These are phyloP conservation scores for Fraxinus greggii DNA, from an alignment of 305 asterid genomes.

Conservation along the genomic window DNA sequence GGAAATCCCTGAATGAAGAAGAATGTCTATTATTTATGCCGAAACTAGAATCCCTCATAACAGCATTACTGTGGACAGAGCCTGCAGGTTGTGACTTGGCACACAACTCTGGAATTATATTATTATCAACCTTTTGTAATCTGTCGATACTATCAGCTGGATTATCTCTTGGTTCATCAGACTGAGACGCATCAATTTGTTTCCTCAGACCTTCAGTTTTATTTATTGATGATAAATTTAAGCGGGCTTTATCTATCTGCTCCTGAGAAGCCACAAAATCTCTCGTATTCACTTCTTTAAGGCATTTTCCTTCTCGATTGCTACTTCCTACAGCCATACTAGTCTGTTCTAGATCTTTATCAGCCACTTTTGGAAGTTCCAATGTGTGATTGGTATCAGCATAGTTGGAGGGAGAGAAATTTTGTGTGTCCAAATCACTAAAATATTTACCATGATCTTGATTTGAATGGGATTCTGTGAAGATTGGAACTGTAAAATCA, in stretches of 20 bases:
- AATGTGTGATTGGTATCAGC: constrained; percentile 18
- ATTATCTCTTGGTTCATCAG: constrained; percentile 27
- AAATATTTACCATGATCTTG: constrained; percentile 23
- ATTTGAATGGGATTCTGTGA: constrained; percentile 29
- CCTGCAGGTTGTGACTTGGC: constrained; percentile 23
- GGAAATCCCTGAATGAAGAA: constrained; percentile 33
- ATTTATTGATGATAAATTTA: constrained; percentile 24
- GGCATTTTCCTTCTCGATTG: constrained; percentile 26
- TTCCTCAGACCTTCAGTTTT: constrained; percentile 1
- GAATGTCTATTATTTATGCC: constrained; percentile 28
- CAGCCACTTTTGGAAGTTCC: constrained; percentile 14
- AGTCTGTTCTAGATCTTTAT: constrained; percentile 19
- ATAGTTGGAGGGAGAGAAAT: constrained; percentile 30
- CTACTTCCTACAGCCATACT: constrained; percentile 2
- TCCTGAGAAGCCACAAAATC: constrained; percentile 22
- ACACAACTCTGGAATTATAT: constrained; percentile 13
- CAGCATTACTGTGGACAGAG: constrained; percentile 19
- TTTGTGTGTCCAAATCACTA: constrained; percentile 21
- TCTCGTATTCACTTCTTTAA: constrained; percentile 19
- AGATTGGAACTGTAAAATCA: constrained; percentile 53
- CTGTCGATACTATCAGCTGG: constrained; percentile 1
- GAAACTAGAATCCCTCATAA: constrained; percentile 19
- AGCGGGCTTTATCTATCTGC: constrained; percentile 5
- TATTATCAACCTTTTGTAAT: constrained; percentile 12
- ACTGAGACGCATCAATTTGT: constrained; percentile 23